Evolutionary conservation across 306 rosid genomes (phyloP), one percentile per base, ranked within the genome.

Genomic region (Medicago lupulina): DNA sequence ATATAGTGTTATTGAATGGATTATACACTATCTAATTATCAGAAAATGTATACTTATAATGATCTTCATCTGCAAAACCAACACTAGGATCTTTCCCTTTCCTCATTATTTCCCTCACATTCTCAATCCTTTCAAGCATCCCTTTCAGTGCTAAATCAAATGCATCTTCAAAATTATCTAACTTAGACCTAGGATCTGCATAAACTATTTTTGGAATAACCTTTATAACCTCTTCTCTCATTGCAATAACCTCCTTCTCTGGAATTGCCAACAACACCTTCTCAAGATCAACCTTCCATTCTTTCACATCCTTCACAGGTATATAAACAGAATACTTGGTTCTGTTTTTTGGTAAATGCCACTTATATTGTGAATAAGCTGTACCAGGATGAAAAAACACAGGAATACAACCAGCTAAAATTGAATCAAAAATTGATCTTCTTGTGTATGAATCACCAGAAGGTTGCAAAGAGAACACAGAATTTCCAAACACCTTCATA

Each of bases 361-460:
- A 95, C 8, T 44, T 1, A 55, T 95, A 95, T 44, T 95, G 98
- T 0, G 98, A 84, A 83, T 92, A 95, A 39, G 97, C 97, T 0
- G 93, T 81, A 2, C 97, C 97, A 1, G 97, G 98, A 75, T 92
- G 89, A 41, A 95, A 95, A 80, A 95, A 95, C 64, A 95, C 98
- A 0, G 98, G 97, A 73, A 94, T 78, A 18, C 98, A 94, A 23
- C 98, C 98, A 0, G 96, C 96, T 66, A 92, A 67, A 80, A 92
- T 85, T 3, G 98, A 87, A 73, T 95, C 97, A 44, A 95, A 95
- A 57, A 84, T 85, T 12, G 98, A 95, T 74, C 93, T 85, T 83
- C 98, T 85, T 2, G 98, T 90, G 84, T 94, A 90, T 1, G 98
- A 92, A 53, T 95, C 96, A 41, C 98, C 98, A 0, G 89, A 72